Conservation (phyloP, 176 grass and related monocot genomes). For the Juncus effusus region DNA sequence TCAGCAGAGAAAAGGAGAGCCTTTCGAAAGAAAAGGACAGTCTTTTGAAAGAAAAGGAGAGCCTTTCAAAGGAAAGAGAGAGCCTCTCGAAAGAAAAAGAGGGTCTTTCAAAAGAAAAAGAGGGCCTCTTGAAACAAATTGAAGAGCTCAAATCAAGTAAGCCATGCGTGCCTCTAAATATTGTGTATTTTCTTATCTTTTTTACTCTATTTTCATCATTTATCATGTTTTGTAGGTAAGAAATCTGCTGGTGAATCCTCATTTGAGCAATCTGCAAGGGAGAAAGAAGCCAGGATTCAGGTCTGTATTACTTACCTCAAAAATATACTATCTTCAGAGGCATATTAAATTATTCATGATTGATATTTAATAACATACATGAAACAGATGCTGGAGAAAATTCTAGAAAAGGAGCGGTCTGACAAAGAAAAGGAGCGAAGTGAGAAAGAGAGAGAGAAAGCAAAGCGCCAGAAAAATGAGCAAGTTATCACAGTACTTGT, state of each 20-base stretch:
- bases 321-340: constrained; percentile 1
- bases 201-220: constrained; percentile 29
- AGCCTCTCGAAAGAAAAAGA: constrained; percentile 71
- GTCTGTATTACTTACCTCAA: constrained; percentile 32
- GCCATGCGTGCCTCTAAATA: not conserved
- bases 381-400: constrained; percentile 80
- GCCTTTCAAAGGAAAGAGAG: constrained; percentile 52
- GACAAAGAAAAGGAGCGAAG: constrained; percentile 45
- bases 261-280: constrained; percentile 61
- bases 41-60: constrained; percentile 51
- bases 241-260: constrained; percentile 47
- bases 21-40: constrained; percentile 53
- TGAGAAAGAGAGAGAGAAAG: constrained; percentile 52
- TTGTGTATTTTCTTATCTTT: constrained; percentile 2
- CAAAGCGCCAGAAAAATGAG: constrained; percentile 36
- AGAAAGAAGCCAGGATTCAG: constrained; percentile 95
- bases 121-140: constrained; percentile 66
- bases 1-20: constrained; percentile 48
- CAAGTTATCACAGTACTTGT: constrained; percentile 23
- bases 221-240: constrained; percentile 49
- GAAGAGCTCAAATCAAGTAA: constrained; percentile 97
- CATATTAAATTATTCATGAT: not conserved
- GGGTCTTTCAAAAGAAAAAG: constrained; percentile 50
- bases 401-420: constrained; percentile 74
- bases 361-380: constrained; percentile 30